Evolutionary conservation across 23 red algal species (phyloP), one percentile per base, ranked within the genome.

Genomic region (Gracilaria gracilis): DNA sequence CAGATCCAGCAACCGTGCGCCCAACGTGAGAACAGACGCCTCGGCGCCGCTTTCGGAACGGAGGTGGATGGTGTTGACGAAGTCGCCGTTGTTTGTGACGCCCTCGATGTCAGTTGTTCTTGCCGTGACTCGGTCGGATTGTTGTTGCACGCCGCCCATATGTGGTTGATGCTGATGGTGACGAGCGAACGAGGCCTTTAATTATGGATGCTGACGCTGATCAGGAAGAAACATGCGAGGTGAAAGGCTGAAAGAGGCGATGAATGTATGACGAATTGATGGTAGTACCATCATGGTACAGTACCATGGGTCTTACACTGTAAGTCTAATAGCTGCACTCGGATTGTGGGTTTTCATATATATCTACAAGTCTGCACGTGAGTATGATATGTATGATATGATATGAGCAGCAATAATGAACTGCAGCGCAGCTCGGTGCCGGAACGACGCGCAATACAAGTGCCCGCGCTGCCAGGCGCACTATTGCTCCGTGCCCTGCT

Each of bases 1-100:
- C 28, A 96, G 64, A 65, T 92, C 88, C n/a, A 92, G 54, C 8
- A 96, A 23, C 15, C 95, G 89, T 2, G 88, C 88, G 35, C 95
- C 95, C 23, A 37, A 46, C n/a, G 95, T 91, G 24, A 87, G 54
- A 59, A 96, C 59, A 32, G 81, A 61, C 7, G 95, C 95, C 28
- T 67, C 85, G 24, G 74, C 80, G 50, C 95, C 95, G 29, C 44
- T 66, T 28, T 83, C 40, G 39, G 85, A 88, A 20, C 75, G 74
- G 14, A 96, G 70, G 25, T 91, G 83, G 15, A 96, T 51, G 20
- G 89, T 92, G 21, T 35, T 58, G 13, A 84, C 89, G 40, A 53
- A 83, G 46, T 92, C 89, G 27, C 89, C 89, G 27, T 46, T 38
- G 32, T 21, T 53, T 11, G 79, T 92, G 57, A 16, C 39, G 42